Evolutionary conservation across 2,329 filamentous ascomycete genomes (phyloP).

Genomic region (Parastagonospora nodorum): DNA sequence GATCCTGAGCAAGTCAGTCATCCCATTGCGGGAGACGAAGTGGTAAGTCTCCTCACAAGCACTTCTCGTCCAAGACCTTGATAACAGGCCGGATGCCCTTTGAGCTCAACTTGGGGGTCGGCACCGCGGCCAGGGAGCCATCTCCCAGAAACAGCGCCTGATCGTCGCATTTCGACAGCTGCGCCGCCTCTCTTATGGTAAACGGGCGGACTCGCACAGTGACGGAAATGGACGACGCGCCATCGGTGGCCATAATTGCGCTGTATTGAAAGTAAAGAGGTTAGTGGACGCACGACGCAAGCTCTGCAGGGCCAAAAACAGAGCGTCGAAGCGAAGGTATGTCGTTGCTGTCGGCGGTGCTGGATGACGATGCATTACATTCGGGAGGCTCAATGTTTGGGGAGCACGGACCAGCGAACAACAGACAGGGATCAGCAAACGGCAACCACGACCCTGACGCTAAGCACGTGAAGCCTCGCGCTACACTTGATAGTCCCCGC

Average conservation of each 20-base stretch:
- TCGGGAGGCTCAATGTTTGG: slow-evolving; percentile 20
- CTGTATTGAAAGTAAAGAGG: slow-evolving; percentile 11
- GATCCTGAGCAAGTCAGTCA: slow-evolving; percentile 63
- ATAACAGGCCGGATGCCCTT: slow-evolving; percentile 90
- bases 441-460: slow-evolving; percentile 27
- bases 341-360: slow-evolving; percentile 22
- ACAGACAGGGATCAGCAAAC: slow-evolving; percentile 34
- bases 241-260: slow-evolving; percentile 46
- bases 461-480: slow-evolving; percentile 14
- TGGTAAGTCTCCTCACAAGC: slow-evolving; percentile 68
- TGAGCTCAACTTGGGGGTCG: slow-evolving; percentile 80
- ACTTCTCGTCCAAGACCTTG: slow-evolving; percentile 95
- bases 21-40: not conserved
- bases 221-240: slow-evolving; percentile 57
- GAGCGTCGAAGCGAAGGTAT: slow-evolving; percentile 21
- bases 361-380: slow-evolving; percentile 28
- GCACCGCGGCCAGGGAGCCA: slow-evolving; percentile 86
- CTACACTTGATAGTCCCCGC: no score
- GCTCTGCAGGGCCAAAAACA: slow-evolving; percentile 11
- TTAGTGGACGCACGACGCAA: slow-evolving; percentile 18
- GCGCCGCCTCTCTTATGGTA: slow-evolving; percentile 90
- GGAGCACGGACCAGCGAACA: slow-evolving; percentile 23
- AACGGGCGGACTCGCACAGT: slow-evolving; percentile 68
- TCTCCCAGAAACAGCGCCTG: slow-evolving; percentile 93
- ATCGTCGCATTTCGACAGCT: slow-evolving; percentile 81